A percentile compares a stretch with the other conserved stretches of the same genome.
phyloP scores from a whole-genome alignment of 805 yeast genomes.

The Saturnispora gosingensis region DNA sequence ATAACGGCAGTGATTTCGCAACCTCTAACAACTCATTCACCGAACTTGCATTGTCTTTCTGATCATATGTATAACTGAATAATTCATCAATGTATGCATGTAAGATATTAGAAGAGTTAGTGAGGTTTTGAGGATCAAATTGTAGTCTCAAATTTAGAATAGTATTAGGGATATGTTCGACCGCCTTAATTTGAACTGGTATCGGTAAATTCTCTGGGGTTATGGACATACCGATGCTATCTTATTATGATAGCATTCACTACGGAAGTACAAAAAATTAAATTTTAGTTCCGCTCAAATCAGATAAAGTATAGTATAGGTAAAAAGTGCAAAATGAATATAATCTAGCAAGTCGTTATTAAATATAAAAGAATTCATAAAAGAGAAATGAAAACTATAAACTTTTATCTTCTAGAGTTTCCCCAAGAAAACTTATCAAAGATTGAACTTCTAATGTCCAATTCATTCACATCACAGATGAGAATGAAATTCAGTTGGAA shows the following conservation, averaged over 20 bases:
- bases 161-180: constrained; percentile 8
- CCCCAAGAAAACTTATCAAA: neutral
- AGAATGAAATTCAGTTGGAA: constrained; percentile 7
- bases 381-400: neutral
- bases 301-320: neutral
- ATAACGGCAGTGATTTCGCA: neutral
- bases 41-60: constrained; percentile 3
- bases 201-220: constrained; percentile 11
- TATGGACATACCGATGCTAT: constrained; percentile 2
- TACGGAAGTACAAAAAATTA: neutral
- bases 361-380: neutral
- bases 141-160: constrained; percentile 14
- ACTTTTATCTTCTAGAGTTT: neutral
- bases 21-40: constrained; percentile 9
- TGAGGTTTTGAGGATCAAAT: constrained; percentile 12
- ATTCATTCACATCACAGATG: neutral
- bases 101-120: constrained; percentile 20
- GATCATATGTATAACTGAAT: constrained; percentile 8
- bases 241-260: neutral
- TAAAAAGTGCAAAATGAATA: neutral
- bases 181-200: constrained; percentile 8
- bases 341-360: neutral
- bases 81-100: constrained; percentile 20
- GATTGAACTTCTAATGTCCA: neutral
- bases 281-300: neutral